Evolutionary conservation across 495 filamentous ascomycete species (phyloP).

Genomic region (Hypoxylon perforatum): DNA sequence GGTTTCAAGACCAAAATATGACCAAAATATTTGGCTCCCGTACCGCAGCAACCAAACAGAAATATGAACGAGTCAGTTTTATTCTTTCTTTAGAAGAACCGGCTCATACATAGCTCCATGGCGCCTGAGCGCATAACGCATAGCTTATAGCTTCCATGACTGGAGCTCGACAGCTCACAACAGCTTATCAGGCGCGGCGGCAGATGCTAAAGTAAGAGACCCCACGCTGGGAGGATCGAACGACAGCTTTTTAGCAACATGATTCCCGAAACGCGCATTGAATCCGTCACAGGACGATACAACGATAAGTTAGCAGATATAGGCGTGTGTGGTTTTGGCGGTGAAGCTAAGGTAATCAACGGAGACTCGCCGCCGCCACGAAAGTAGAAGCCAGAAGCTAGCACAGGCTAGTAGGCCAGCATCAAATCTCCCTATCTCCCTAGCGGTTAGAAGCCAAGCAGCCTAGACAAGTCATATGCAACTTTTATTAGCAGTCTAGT

Average conservation of each 20-base stretch:
- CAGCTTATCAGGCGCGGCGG: too few relatives aligned
- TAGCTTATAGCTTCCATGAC: background rate
- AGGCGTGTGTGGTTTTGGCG: slow-evolving; percentile 23
- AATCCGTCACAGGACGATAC: slow-evolving; percentile 30
- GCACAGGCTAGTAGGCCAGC: background rate
- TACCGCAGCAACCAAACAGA: slow-evolving; percentile 30
- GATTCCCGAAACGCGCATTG: slow-evolving; percentile 34
- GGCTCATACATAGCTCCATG: slow-evolving; percentile 5
- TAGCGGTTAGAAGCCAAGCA: too few relatives aligned
- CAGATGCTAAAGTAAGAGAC: slow-evolving; percentile 1
- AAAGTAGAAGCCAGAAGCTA: background rate
- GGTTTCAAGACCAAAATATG: slow-evolving; percentile 35
- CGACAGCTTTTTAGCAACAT: slow-evolving; percentile 11
- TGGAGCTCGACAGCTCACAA: too few relatives aligned
- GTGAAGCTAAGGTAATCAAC: slow-evolving; percentile 20
- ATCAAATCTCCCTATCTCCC: too few relatives aligned
- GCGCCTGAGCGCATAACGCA: background rate
- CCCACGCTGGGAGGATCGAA: slow-evolving; percentile 27
- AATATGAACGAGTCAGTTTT: slow-evolving; percentile 24
- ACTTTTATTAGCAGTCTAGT: background rate
- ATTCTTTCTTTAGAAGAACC: slow-evolving; percentile 7
- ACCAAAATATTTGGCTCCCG: slow-evolving; percentile 28
- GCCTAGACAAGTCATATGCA: too few relatives aligned
- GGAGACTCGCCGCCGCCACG: slow-evolving; percentile 4
- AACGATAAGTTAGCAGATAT: slow-evolving; percentile 29